Evolutionary conservation across 2,329 filamentous ascomycete species (phyloP), one percentile per base, ranked within the genome.

Genomic region (Aureobasidium sp.): DNA sequence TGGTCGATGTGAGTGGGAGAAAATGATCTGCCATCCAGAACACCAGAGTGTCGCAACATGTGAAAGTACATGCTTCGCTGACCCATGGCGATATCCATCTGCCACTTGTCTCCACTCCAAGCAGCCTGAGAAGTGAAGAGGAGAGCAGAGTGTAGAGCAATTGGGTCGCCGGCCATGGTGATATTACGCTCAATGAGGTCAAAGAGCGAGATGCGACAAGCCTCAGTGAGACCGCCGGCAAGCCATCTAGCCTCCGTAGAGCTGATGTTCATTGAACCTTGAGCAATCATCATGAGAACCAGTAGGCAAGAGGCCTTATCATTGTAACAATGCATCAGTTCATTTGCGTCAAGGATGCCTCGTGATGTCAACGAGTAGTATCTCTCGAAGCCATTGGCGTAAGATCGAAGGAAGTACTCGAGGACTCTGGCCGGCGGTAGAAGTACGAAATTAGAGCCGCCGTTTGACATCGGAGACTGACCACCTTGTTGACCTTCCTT

Each of bases 21-120:
- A 76, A 74, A 63, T 9, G 64, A 61, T 50, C 68, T 69, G 29
- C 59, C 57, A 63, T 88, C 85, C 34, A 89, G 75, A 75, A 87
- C 83, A 26, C 87, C 86, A 0, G 85, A 86, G 70, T 89, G 85
- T 67, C 85, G 82, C 26, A 89, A 75, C 87, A 89, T 89, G 63
- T 86, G 82, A 64, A 88, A 80, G 71, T 89, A 89, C 85, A 89
- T 89, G 62, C 85, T 85, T 52, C 86, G 80, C 72, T 89, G 87
- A 34, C 87, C 86, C 85, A 89, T 88, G 46, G 86, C 83, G 66
- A 89, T 88, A 68, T 89, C 86, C 86, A 89, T 89, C 66, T 88
- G 84, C 86, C 87, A 89, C 73, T 89, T 89, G 72, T 89, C 87
- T 50, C 87, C 87, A 69, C 86, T 87, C 87, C 87, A 90, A 1